Base-by-base conservation (phyloP, 1,284 basidiomycete genomes). In the Athelia psychrophila region DNA sequence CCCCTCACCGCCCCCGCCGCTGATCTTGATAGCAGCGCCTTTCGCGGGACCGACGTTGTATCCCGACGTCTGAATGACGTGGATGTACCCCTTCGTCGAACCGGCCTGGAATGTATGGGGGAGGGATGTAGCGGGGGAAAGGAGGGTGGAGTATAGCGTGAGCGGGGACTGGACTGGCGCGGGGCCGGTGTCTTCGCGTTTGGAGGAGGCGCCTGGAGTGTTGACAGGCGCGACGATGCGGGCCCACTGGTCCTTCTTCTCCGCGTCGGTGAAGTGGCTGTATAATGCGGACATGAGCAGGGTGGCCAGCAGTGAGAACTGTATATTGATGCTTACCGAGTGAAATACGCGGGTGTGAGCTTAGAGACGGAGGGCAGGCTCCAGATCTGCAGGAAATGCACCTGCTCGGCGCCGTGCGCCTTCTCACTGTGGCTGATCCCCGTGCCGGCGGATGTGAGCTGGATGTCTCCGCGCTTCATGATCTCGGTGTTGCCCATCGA, bases 341-440 rank as follows among this genome's bases (percentile, higher is more conserved):
- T 94, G 70, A 81, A 95, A 69, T 96, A 96, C 51, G 81, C 79
- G 0, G 93, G 92, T 24, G 68, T 67, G 16, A 91, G 77, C 20
- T 80, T 71, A 27, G 73, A 55, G 30, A 77, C 62, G 62, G 73
- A 74, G 1, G 94, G 93, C 0, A 82, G 44, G 3, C 86, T 82
- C 94, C 93, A 96, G 58, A 96, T 95, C 65, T 93, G 89, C 12
- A 94, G 77, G 74, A 95, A 94, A 68, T 96, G 88, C 1, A 86
- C 86, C 50, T 80, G 75, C 45, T 76, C 68, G 5, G 64, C 51
- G 23, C 86, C 84, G 59, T 87, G 68, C 2, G 79, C 72, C 58
- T 88, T 80, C 64, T 92, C 89, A 55, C 93, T 94, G 70, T 94
- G 92, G 0, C 83, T 78, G 58, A 95, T 93, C 2, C 92, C 92